Conservation (phyloP, 345 rosid species). For the Aquilaria yunnanensis region DNA sequence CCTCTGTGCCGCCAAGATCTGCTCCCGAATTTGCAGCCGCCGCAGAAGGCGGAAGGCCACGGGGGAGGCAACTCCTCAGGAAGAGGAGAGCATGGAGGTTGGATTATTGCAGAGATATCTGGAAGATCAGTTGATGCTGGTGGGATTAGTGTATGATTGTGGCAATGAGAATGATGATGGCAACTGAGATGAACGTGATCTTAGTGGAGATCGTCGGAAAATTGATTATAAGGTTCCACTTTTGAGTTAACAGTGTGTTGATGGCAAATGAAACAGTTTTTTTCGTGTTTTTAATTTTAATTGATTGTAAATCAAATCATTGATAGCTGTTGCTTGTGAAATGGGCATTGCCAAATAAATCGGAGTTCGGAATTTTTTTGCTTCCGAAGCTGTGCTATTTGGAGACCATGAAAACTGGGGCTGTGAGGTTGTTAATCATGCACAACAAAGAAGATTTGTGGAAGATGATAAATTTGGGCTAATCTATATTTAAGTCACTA, state of each 20-base stretch:
- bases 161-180: slow-evolving; percentile 20
- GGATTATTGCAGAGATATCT: slow-evolving; percentile 54
- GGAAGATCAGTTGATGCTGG: slow-evolving; percentile 55
- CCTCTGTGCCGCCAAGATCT: slow-evolving; percentile 42
- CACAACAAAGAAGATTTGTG: too few species aligned
- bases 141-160: slow-evolving; percentile 42
- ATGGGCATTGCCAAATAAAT: too few species aligned
- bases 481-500: too few species aligned
- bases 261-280: too few species aligned
- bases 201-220: slow-evolving; percentile 5
- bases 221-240: slow-evolving; percentile 30
- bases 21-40: slow-evolving; percentile 26
- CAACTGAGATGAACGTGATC: slow-evolving; percentile 1
- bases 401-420: too few species aligned
- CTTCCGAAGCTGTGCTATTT: too few species aligned
- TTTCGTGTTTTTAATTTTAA: too few species aligned
- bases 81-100: slow-evolving; percentile 24
- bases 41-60: slow-evolving; percentile 11
- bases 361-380: too few species aligned
- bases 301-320: too few species aligned
- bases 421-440: too few species aligned
- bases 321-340: too few species aligned
- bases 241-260: slow-evolving; percentile 20
- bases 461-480: too few species aligned
- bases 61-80: slow-evolving; percentile 15